Conservation (phyloP, 1,139 yeast genomes). For the Hyphopichia buzzinii region DNA sequence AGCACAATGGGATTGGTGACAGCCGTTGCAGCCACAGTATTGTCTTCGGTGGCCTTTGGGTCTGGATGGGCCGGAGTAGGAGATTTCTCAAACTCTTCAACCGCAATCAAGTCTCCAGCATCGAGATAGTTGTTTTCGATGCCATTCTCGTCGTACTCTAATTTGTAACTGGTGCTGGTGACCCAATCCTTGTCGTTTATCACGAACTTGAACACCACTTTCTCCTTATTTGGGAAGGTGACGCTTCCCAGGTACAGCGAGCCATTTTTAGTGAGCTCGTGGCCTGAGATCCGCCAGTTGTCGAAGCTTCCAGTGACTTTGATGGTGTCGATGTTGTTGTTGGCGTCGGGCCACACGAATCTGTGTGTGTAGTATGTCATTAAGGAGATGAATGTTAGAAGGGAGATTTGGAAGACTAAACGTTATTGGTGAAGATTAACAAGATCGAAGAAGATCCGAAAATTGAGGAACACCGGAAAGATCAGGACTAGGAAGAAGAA, state of each 20-base stretch:
- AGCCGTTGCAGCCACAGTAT: neutral
- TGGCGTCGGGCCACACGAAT: conserved; percentile 18
- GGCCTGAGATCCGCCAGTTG: conserved; percentile 30
- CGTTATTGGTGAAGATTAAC: too few species aligned
- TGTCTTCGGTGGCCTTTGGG: conserved; percentile 4
- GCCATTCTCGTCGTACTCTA: conserved; percentile 34
- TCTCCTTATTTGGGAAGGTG: conserved; percentile 19
- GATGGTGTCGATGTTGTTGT: conserved; percentile 19
- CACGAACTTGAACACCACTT: conserved; percentile 35
- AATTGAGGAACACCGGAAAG: too few species aligned
- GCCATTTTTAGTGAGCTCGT: conserved; percentile 13
- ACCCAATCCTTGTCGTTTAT: conserved; percentile 36
- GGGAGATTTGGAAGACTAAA: too few species aligned
- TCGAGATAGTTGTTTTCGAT: conserved; percentile 36
- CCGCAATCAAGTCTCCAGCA: conserved; percentile 22
- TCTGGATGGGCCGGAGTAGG: too few species aligned
- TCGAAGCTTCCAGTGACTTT: conserved; percentile 46
- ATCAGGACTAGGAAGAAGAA: too few species aligned
- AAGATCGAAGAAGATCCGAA: too few species aligned
- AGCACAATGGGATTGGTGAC: neutral
- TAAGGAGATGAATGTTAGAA: too few species aligned
- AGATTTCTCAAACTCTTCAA: conserved; percentile 10
- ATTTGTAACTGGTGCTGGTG: conserved; percentile 23
- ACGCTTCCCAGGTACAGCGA: conserved; percentile 15
- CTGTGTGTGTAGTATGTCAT: conserved; percentile 19